Base-by-base conservation (phyloP, 495 filamentous ascomycete genomes). In the Pseudomonodictys pantanalensis region DNA sequence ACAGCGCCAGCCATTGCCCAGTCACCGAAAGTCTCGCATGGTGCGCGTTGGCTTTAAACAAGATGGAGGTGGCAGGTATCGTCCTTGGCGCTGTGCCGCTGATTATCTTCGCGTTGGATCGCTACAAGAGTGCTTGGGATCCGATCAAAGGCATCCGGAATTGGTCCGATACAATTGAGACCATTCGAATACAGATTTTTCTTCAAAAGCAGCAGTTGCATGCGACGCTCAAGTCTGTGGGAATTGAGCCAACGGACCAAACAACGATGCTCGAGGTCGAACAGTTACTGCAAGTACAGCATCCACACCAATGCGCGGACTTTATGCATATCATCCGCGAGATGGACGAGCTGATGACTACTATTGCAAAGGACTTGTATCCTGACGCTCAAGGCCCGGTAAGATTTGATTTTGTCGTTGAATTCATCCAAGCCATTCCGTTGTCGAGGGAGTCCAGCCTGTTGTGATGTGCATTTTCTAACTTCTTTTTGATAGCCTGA, bases 61-160 rank as follows among this genome's bases (percentile, higher is more conserved):
- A n/a, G 52, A 50, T 59, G 56, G 35, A 43, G 45, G 25, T 59
- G 9, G 56, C 56, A 22, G 56, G 56, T 3, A 33, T 59, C 29
- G 56, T 51, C 15, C 33, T 59, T 10, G 47, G 56, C 8, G 56
- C 26, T 8, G 46, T 59, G 3, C 45, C 45, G 1, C 3, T 59
- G 4, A 51, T 51, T 23, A 1, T 51, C 1, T 51, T 3, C 18
- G 56, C 45, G 24, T 26, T 59, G 6, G 45, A 59, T 8, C 51
- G 43, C 30, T 59, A 59, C 25, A 17, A 43, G 17, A 23, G 33
- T n/a, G 51, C 20, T 5, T 43, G 33, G 2, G 46, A 59, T 26
- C 28, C 46, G 0, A 35, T 22, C 3, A 59, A 59, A 22, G 30
- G 29, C 20, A 17, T 11, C 9, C 29, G 9, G 29, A 26, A 44